Conservation (phyloP, 208 protist species). For the Trypanosoma scelopori region DNA sequence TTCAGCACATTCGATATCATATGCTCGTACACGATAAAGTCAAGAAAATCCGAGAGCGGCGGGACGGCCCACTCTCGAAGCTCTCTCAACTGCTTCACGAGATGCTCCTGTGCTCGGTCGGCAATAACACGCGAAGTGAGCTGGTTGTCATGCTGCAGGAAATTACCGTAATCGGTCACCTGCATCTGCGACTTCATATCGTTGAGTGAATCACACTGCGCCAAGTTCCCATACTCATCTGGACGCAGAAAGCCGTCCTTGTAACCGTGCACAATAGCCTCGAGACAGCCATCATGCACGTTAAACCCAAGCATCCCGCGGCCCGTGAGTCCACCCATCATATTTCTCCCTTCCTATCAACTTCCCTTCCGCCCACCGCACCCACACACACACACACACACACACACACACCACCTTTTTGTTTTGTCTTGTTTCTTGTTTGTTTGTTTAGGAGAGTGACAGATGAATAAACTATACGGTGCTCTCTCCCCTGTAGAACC, state of each 20-base stretch:
- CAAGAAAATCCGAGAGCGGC: conserved; percentile 96
- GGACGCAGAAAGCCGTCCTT: conserved; percentile 90
- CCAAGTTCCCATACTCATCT: conserved; percentile 97
- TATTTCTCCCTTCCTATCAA: not conserved
- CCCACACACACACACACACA: too few species aligned
- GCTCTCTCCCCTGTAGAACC: too few species aligned
- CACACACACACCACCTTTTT: too few species aligned
- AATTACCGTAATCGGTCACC: conserved; percentile 97
- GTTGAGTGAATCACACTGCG: conserved; percentile 97
- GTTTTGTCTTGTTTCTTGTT: too few species aligned
- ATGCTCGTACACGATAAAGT: conserved; percentile 99
- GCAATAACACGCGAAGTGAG: conserved; percentile 91
- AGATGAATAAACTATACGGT: too few species aligned
- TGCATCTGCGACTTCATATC: conserved; percentile 98
- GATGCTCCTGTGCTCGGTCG: conserved; percentile 92
- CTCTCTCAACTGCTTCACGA: conserved; percentile 96
- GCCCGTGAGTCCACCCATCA: conserved; percentile 28
- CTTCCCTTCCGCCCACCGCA: too few species aligned
- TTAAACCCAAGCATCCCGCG: conserved; percentile 83
- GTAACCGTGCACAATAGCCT: conserved; percentile 92
- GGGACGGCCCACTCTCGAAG: conserved; percentile 93
- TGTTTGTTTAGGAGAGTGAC: too few species aligned
- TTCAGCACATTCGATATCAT: conserved; percentile 96
- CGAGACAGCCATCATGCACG: conserved; percentile 84
- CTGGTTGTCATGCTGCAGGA: conserved; percentile 95